These are phyloP conservation scores for Heliamphora exappendiculata DNA, from an alignment of 148 eudicot species.

Conservation along the genomic window DNA sequence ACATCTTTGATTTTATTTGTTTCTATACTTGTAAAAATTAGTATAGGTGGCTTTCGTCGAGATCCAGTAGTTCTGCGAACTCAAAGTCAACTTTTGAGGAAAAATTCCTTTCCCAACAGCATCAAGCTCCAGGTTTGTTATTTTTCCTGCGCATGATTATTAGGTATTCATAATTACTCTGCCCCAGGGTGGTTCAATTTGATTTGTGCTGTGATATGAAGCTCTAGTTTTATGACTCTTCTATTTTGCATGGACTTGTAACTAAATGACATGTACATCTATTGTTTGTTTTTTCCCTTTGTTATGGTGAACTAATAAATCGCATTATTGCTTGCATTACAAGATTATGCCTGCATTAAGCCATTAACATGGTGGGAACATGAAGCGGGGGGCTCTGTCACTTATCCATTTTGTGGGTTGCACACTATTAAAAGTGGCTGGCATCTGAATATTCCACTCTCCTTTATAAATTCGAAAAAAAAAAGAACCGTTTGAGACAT, in stretches of 20 bases:
- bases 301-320: not conserved
- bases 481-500: not conserved
- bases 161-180: not conserved
- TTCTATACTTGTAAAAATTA: constrained; percentile 26
- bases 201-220: constrained; percentile 3
- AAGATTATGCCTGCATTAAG: not conserved
- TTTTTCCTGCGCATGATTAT: constrained; percentile 5
- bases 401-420: not conserved
- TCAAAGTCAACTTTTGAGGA: constrained; percentile 72
- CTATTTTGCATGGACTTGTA: not conserved
- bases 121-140: constrained; percentile 75
- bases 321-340: not conserved
- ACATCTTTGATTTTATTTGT: not conserved
- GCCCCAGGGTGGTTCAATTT: not conserved
- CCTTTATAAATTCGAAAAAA: not conserved
- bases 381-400: not conserved
- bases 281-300: not conserved
- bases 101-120: constrained; percentile 85
- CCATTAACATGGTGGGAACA: not conserved
- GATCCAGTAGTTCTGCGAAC: constrained; percentile 53
- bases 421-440: not conserved
- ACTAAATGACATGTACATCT: not conserved
- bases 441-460: not conserved
- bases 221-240: not conserved
- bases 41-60: constrained; percentile 99